These are phyloP conservation scores for Lactarius evosmus DNA, from an alignment of 768 basidiomycete species.

Conservation along the genomic window DNA sequence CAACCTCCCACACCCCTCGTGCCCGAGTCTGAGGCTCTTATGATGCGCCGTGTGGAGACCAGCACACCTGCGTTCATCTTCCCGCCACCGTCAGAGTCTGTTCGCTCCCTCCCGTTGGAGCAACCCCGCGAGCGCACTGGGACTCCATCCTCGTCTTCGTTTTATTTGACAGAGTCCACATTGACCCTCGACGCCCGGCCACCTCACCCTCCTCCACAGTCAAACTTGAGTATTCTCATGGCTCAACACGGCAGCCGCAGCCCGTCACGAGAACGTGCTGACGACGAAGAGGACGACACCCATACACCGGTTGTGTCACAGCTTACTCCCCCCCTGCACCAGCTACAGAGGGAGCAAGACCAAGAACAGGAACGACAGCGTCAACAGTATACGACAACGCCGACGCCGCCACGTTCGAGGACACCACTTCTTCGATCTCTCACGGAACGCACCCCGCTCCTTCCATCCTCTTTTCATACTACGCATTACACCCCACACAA, in stretches of 20 bases:
- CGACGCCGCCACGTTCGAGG: background rate
- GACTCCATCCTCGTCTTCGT: slow-evolving; percentile 32
- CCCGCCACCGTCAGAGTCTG: slow-evolving; percentile 21
- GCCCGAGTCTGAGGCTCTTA: slow-evolving; percentile 34
- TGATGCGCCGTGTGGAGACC: slow-evolving; percentile 15
- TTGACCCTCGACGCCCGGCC: slow-evolving; percentile 27
- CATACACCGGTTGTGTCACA: slow-evolving; percentile 14
- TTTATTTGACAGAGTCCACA: slow-evolving; percentile 27
- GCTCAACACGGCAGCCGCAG: slow-evolving; percentile 29
- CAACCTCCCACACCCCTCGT: slow-evolving; percentile 39
- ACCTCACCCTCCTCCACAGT: slow-evolving; percentile 30
- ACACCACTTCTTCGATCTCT: slow-evolving; percentile 14
- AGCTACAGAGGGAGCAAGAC: background rate
- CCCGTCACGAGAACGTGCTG: slow-evolving; percentile 12
- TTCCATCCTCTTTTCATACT: slow-evolving; percentile 15
- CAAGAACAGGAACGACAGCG: background rate
- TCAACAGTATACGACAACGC: background rate
- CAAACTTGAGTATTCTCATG: slow-evolving; percentile 39
- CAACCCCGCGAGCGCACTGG: slow-evolving; percentile 16
- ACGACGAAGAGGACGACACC: slow-evolving; percentile 9
- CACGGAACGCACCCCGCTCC: slow-evolving; percentile 23
- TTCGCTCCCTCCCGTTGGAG: slow-evolving; percentile 17
- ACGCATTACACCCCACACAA: slow-evolving; percentile 11
- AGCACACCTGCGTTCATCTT: slow-evolving; percentile 25
- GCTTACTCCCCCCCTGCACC: slow-evolving; percentile 1